Evolutionary conservation across 495 filamentous ascomycete genomes (phyloP).

Genomic region (Apodospora peruviana): DNA sequence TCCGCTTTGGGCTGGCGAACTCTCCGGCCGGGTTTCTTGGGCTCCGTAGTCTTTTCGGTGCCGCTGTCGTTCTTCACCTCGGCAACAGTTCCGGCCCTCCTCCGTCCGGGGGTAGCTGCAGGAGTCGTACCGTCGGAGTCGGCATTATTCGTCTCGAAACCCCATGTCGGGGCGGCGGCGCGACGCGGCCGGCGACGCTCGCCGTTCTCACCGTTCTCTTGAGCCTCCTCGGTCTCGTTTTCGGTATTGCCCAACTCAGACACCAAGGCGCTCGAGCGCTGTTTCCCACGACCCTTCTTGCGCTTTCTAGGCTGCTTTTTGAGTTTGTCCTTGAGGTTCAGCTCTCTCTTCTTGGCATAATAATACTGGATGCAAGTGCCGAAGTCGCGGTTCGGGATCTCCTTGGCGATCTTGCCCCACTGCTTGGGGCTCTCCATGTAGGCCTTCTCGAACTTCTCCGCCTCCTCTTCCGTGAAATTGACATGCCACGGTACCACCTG

Average conservation of each 20-base stretch:
- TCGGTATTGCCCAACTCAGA: slow-evolving; percentile 62
- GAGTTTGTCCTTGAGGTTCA: slow-evolving; percentile 79
- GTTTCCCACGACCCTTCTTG: slow-evolving; percentile 53
- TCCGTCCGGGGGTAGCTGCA: slow-evolving; percentile 41
- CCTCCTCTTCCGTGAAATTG: slow-evolving; percentile 79
- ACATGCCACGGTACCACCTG: slow-evolving; percentile 70
- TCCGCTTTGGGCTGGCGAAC: slow-evolving; percentile 40
- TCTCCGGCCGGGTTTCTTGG: slow-evolving; percentile 38
- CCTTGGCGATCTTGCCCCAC: slow-evolving; percentile 82
- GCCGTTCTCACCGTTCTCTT: slow-evolving; percentile 45
- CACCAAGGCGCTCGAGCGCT: slow-evolving; percentile 70
- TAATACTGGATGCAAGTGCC: slow-evolving; percentile 91
- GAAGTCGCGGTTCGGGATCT: slow-evolving; percentile 65
- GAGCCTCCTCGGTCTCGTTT: slow-evolving; percentile 46
- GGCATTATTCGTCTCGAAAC: slow-evolving; percentile 38
- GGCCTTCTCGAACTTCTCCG: slow-evolving; percentile 66
- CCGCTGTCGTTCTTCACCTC: slow-evolving; percentile 43
- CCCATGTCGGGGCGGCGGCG: slow-evolving; percentile 49
- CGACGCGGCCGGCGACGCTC: slow-evolving; percentile 47
- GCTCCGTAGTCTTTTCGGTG: slow-evolving; percentile 51
- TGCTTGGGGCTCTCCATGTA: slow-evolving; percentile 84
- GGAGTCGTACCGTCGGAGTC: slow-evolving; percentile 53
- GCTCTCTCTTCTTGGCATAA: slow-evolving; percentile 84
- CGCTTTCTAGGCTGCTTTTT: slow-evolving; percentile 65
- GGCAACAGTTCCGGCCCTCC: slow-evolving; percentile 38